Conservation (phyloP, 2,329 filamentous ascomycete species). For the Fusarium citri region DNA sequence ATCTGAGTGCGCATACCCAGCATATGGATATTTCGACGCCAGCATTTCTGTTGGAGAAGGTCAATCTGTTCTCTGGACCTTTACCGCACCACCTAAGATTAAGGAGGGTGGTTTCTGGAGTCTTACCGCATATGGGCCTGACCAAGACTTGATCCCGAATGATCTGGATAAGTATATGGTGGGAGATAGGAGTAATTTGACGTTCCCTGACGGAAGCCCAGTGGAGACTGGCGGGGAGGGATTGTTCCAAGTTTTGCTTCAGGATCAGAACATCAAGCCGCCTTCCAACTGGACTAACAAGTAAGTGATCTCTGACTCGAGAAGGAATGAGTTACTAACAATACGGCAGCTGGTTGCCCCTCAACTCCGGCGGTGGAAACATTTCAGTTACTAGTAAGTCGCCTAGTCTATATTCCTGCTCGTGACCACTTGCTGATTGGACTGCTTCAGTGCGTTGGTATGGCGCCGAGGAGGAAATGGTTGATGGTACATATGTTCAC, state of each 20-base stretch:
- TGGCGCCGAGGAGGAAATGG: background rate
- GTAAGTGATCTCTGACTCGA: background rate
- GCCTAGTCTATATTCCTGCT: rapidly evolving
- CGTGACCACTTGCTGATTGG: background rate
- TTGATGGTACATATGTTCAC: background rate
- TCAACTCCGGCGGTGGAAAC: background rate
- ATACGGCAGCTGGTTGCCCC: background rate
- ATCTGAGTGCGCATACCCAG: background rate
- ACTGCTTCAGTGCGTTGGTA: background rate
- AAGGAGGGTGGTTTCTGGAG: background rate
- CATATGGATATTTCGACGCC: background rate
- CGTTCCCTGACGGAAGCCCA: background rate
- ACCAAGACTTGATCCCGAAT: background rate
- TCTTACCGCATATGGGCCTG: background rate
- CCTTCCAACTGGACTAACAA: background rate
- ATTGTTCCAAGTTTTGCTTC: background rate
- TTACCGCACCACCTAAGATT: background rate
- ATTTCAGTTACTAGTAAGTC: background rate
- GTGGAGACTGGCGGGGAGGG: background rate
- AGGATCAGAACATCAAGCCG: background rate
- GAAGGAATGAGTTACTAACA: background rate
- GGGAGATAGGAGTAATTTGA: background rate
- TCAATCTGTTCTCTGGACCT: background rate
- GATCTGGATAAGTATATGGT: background rate
- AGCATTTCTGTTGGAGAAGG: background rate